phyloP scores from a whole-genome alignment of 345 rosid species.

The Brassica napus region DNA sequence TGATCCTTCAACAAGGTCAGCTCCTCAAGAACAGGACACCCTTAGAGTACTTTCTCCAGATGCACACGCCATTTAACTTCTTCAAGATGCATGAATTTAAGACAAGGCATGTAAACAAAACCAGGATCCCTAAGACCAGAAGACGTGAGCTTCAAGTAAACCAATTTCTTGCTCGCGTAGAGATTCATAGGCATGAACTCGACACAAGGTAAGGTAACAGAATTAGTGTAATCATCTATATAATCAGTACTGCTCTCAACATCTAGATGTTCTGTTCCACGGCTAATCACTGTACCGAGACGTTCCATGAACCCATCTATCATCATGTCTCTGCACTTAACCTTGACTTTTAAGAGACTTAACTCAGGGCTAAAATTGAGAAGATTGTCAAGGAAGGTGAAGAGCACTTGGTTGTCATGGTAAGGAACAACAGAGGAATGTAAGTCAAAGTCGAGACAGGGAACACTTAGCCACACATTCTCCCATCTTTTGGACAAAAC shows the following conservation, averaged over 20 bases:
- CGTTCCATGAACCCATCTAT: neutral
- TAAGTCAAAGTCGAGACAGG: slow-evolving; percentile 9
- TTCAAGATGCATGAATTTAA: neutral
- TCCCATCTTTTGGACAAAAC: neutral
- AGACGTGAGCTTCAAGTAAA: neutral
- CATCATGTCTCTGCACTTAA: neutral
- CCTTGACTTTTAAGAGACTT: neutral
- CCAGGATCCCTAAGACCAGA: neutral
- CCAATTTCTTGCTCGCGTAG: neutral
- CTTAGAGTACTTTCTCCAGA: neutral
- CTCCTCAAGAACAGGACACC: slow-evolving; percentile 8
- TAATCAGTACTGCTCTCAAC: neutral
- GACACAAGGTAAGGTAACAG: neutral
- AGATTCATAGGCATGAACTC: slow-evolving; percentile 4
- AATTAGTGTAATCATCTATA: no score
- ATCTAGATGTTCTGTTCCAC: neutral
- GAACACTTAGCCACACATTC: slow-evolving; percentile 9
- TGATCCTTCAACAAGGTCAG: neutral
- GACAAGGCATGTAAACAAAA: slow-evolving; percentile 1
- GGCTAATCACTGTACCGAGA: neutral
- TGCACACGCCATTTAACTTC: neutral
- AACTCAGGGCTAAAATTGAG: neutral
- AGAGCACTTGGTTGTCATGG: no score
- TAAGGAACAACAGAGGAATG: neutral
- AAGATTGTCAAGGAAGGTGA: slow-evolving; percentile 3